Evolutionary conservation across 805 yeast genomes (phyloP).

Genomic region (Lipomyces kockii): DNA sequence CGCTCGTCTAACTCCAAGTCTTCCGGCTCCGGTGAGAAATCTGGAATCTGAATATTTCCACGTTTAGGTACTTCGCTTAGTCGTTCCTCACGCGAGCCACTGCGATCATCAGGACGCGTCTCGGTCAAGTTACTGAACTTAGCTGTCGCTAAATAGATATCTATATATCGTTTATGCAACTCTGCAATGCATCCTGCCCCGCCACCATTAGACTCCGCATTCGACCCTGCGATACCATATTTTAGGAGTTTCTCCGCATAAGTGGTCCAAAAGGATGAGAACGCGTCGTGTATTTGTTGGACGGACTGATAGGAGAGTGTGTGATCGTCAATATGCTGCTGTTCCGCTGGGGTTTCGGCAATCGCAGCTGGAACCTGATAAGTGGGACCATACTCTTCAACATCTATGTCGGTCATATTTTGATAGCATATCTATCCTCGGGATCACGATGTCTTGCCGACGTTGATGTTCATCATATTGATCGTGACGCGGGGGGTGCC

Average conservation of each 20-base stretch:
- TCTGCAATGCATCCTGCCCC: not conserved
- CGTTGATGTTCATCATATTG: not conserved
- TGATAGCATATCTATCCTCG: not conserved
- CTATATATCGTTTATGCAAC: conserved; percentile 13
- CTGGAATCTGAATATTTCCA: not conserved
- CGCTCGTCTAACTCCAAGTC: not conserved
- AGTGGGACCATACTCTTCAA: not conserved
- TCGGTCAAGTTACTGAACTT: not conserved
- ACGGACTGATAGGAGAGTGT: conserved; percentile 21
- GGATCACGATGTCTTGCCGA: not conserved
- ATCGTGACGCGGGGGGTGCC: too few species aligned
- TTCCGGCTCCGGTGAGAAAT: not conserved
- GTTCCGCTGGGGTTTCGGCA: not conserved
- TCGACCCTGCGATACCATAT: not conserved
- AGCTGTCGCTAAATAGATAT: conserved; percentile 5
- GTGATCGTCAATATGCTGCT: conserved; percentile 20
- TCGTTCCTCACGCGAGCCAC: not conserved
- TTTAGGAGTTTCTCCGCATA: not conserved
- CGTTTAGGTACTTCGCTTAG: not conserved
- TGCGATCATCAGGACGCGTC: not conserved
- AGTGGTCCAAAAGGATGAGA: conserved; percentile 15
- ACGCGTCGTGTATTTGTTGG: conserved; percentile 22
- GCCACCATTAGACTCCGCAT: not conserved
- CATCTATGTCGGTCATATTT: not conserved
- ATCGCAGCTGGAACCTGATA: not conserved